Evolutionary conservation across 2,329 filamentous ascomycete genomes (phyloP).

Genomic region (Aspergillus transmontanensis): DNA sequence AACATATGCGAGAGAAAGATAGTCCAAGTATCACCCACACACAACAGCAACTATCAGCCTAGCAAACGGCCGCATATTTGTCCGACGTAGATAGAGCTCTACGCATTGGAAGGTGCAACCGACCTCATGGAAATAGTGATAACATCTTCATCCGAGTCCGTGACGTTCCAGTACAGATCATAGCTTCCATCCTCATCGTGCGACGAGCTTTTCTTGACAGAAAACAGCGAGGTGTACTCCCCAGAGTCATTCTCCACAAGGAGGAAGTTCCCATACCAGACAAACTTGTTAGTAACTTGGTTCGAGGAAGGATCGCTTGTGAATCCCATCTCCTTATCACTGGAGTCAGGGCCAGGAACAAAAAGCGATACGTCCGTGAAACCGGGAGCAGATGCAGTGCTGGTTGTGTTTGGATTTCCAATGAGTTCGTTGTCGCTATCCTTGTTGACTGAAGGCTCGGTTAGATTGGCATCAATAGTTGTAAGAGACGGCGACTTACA

Average conservation of each 20-base stretch:
- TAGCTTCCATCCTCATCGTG: slow-evolving; percentile 9
- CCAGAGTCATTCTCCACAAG: slow-evolving; percentile 14
- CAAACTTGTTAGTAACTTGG: slow-evolving; percentile 13
- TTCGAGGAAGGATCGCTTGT: slow-evolving; percentile 2
- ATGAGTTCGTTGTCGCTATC: slow-evolving; percentile 5
- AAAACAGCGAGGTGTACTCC: slow-evolving; percentile 16
- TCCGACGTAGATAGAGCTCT: background rate
- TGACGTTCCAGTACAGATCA: slow-evolving; percentile 18
- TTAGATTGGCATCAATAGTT: background rate
- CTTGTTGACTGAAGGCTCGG: background rate
- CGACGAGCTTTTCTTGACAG: slow-evolving; percentile 10
- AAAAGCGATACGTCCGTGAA: slow-evolving; percentile 12
- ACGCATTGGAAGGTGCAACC: slow-evolving; percentile 12
- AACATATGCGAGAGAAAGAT: background rate
- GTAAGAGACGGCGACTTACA: background rate
- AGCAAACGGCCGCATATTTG: background rate
- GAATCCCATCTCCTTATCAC: slow-evolving; percentile 13
- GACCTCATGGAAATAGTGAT: slow-evolving; percentile 13
- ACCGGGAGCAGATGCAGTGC: background rate
- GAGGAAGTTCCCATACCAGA: slow-evolving; percentile 19
- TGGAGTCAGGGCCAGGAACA: slow-evolving; percentile 10
- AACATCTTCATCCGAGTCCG: slow-evolving; percentile 10
- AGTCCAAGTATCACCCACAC: background rate
- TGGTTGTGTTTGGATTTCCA: slow-evolving; percentile 13
- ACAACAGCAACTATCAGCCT: background rate